These are phyloP conservation scores for Plenodomus tracheiphilus DNA, from an alignment of 2,329 filamentous ascomycete genomes.

Conservation along the genomic window DNA sequence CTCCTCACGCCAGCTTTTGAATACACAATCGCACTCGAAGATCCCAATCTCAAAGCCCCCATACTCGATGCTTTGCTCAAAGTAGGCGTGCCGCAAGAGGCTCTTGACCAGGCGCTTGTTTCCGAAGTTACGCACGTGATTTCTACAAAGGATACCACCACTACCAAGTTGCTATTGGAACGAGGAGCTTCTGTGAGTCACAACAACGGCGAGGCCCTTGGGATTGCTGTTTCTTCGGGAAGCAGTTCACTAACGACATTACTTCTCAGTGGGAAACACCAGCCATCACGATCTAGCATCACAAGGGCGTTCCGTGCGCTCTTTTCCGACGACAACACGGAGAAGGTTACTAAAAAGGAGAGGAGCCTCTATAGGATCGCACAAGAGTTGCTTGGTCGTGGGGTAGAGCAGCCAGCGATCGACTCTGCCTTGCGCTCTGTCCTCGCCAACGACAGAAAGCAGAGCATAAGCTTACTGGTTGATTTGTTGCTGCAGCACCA, in stretches of 20 bases:
- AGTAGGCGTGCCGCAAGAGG: slow-evolving; percentile 32
- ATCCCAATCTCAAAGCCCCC: slow-evolving; percentile 25
- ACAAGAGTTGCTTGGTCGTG: slow-evolving; percentile 26
- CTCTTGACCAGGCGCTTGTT: slow-evolving; percentile 33
- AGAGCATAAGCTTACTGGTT: slow-evolving; percentile 17
- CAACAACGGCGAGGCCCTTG: slow-evolving; percentile 58
- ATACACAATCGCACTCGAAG: slow-evolving; percentile 24
- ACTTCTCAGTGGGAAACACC: slow-evolving; percentile 49
- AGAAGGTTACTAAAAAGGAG: slow-evolving; percentile 1
- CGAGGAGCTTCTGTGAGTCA: slow-evolving; percentile 51
- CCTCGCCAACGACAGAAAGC: slow-evolving; percentile 16
- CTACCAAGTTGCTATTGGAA: slow-evolving; percentile 32
- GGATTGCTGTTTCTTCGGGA: slow-evolving; percentile 57
- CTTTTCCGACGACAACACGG: slow-evolving; percentile 19
- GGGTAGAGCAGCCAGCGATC: slow-evolving; percentile 35
- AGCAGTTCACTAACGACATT: slow-evolving; percentile 55
- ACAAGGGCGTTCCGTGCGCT: slow-evolving; percentile 33
- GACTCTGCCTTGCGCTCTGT: slow-evolving; percentile 28
- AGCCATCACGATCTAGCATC: slow-evolving; percentile 25
- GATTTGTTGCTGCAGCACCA: slow-evolving; percentile 29
- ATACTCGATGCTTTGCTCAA: slow-evolving; percentile 31
- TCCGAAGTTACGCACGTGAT: slow-evolving; percentile 27
- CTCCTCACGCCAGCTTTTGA: slow-evolving; percentile 34
- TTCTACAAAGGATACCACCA: slow-evolving; percentile 24
- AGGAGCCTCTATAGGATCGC: slow-evolving; percentile 16